Evolutionary conservation across 2,329 filamentous ascomycete genomes (phyloP), one percentile per base, ranked within the genome.

Genomic region (Ophiobolus disseminans): DNA sequence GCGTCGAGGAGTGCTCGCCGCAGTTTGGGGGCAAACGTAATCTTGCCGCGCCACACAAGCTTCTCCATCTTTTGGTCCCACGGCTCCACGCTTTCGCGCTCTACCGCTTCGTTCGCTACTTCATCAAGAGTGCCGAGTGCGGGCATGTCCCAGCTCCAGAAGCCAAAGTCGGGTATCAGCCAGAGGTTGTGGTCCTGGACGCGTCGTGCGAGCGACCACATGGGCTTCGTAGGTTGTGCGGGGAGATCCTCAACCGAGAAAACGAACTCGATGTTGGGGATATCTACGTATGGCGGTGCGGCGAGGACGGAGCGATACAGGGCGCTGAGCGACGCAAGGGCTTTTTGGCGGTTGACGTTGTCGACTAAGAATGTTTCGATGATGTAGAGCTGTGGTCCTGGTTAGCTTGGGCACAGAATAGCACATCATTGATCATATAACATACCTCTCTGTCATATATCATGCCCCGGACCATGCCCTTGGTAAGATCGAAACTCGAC

Each of bases 111-210:
- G 14, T 50, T 58, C 4, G 60, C 60, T 5, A 69, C 62, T 45
- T 70, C 66, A 38, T 62, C 55, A 16, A 65, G 50, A 3, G 62
- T 63, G n/a, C 64, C 65, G 5, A 70, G 48, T n/a, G 60, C 52
- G n/a, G 60, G 60, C 62, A 70, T 63, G 31, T 67, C 63, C 67
- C 67, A 72, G 49, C 57, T 65, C 67, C 66, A 72, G 53, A 65
- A 72, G 34, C 67, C 67, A 51, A 68, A 70, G 51, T 70, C 66
- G 9, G 66, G 68, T 11, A 72, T 70, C 31, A 72, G 57, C 68
- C 68, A 72, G 28, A 70, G 53, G 28, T 66, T 62, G 25, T 69
- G 45, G 32, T 70, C 66, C 21, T 66, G 62, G 8, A 57, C 54
- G 31, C 64, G 66, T 31, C 68, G 68, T 11, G 68, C 58, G 30